Percentiles rank a stretch among this genome's conserved stretches.
Conservation (phyloP, 2,329 filamentous ascomycete genomes). For the Didymella glomerata region DNA sequence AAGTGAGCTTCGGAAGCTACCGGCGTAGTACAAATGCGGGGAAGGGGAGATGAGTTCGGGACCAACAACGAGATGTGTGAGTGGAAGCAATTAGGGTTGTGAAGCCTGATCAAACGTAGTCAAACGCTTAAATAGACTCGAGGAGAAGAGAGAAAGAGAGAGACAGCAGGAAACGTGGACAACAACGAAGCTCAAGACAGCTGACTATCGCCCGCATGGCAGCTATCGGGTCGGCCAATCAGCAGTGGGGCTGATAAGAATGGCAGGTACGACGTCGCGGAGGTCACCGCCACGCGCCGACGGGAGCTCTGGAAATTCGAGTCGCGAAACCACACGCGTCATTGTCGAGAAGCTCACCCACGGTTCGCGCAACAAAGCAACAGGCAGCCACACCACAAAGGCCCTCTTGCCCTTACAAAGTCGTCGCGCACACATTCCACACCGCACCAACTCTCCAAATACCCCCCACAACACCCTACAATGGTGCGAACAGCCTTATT, state of each 20-base stretch:
- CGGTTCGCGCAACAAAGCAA: constrained; percentile 3
- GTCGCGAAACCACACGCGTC: constrained; percentile 22
- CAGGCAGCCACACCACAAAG: background rate
- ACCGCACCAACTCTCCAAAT: background rate
- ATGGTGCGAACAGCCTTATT: constrained; percentile 13
- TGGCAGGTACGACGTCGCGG: constrained; percentile 37
- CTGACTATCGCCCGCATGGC: constrained; percentile 28
- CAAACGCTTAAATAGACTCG: constrained; percentile 20
- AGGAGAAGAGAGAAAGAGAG: constrained; percentile 19
- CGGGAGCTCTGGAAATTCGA: constrained; percentile 14
- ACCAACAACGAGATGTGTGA: background rate
- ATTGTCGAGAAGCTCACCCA: constrained; percentile 16
- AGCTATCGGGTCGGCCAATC: constrained; percentile 28
- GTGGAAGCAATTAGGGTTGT: background rate
- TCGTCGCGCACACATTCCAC: background rate
- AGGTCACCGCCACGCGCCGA: constrained; percentile 20
- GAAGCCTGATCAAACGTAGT: constrained; percentile 19
- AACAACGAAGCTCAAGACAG: constrained; percentile 23
- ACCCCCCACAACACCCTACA: constrained; percentile 4
- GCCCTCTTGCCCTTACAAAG: too few species aligned
- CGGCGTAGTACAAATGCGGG: constrained; percentile 21
- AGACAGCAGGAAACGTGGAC: constrained; percentile 17
- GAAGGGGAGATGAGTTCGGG: constrained; percentile 7
- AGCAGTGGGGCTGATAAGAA: constrained; percentile 44
- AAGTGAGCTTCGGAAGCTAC: constrained; percentile 20